phyloP scores from a whole-genome alignment of 1,284 basidiomycete species.

The Pseudomicrostroma phylloplanum region DNA sequence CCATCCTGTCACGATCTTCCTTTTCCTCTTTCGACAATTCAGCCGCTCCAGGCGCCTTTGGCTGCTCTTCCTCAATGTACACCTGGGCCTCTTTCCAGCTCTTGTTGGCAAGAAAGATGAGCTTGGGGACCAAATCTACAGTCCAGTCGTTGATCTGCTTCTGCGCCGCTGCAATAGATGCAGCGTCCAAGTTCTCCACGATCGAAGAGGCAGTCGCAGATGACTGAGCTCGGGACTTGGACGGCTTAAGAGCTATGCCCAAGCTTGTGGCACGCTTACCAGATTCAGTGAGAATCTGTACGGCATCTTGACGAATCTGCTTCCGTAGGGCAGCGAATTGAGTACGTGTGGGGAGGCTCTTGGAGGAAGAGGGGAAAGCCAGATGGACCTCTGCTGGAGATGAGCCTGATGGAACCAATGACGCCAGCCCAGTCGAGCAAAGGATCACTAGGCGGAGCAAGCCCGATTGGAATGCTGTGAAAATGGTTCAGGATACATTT shows the following conservation, averaged over 20 bases:
- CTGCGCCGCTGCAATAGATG: slow-evolving; percentile 9
- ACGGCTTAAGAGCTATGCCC: background rate
- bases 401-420: background rate
- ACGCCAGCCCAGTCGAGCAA: background rate
- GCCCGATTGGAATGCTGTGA: background rate
- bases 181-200: slow-evolving; percentile 3
- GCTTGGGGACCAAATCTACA: slow-evolving; percentile 8
- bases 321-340: background rate
- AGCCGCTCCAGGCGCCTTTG: background rate
- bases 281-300: background rate
- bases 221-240: background rate
- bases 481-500: too few relatives aligned
- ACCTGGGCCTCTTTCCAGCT: slow-evolving; percentile 7
- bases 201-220: background rate
- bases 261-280: background rate
- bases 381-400: background rate
- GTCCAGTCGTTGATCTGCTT: slow-evolving; percentile 8
- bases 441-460: slow-evolving; percentile 6
- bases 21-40: background rate
- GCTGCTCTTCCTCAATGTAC: background rate
- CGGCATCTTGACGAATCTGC: slow-evolving; percentile 1
- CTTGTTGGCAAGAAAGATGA: slow-evolving; percentile 9
- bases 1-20: background rate
- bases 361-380: background rate
- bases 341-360: background rate